Evolutionary conservation across 129 eudicot species (phyloP), one percentile per base, ranked within the genome.

Genomic region (Flaveria ramosissima): DNA sequence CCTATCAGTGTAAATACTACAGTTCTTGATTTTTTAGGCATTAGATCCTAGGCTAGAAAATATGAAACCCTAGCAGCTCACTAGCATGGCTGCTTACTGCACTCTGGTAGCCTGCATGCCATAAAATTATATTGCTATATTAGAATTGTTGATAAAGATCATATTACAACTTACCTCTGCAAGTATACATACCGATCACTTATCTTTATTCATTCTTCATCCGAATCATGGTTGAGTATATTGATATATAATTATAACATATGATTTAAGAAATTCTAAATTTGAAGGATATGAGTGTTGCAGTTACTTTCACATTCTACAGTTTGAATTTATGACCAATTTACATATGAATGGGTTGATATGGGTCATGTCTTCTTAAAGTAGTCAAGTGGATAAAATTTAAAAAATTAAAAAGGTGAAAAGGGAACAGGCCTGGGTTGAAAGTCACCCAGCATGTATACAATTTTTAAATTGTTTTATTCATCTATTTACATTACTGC

Each of bases 1-100:
- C 52, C n/a, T 67, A 4, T 20, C 65, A 21, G 32, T 59, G 4
- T 60, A 23, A 60, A 23, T 11, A 15, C n/a, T 23, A 60, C 27
- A 20, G 21, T 11, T 55, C 64, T 64, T 16, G 13, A 16, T 0
- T 9, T 66, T 16, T n/a, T 41, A 16, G 71, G 15, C 51, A 39
- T n/a, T 32, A n/a, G 27, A 66, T 39, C 51, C 7, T 66, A 60
- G 66, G n/a, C 66, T 60, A 60, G 39, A 21, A 21, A 60, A 60
- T 23, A 36, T 60, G 66, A 24, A 60, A 24, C 16, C 27, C 14
- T 20, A 56, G 27, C 3, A 24, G 2, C 21, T 19, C 3, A 56
- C 60, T 52, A 52, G 60, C 60, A 52, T 52, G 60, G 23, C 23
- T 52, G 23, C 60, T 52, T 52, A n/a, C 9, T 16, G 9, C 17